Evolutionary conservation across 345 rosid species (phyloP).

Genomic region (Aurinia saxatilis): DNA sequence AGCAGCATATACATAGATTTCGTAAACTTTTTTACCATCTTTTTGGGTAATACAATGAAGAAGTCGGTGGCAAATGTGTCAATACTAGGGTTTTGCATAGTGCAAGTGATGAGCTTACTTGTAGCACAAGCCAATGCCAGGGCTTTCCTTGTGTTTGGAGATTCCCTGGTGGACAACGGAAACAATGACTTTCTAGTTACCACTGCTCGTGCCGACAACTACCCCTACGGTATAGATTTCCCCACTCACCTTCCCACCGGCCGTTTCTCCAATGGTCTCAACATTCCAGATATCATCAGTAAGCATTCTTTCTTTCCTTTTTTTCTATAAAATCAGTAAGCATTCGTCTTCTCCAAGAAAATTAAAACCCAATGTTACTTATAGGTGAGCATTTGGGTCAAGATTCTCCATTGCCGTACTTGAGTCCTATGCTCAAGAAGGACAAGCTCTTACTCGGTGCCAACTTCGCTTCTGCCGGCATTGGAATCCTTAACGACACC

Average conservation of each 20-base stretch:
- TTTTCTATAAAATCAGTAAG: slow-evolving; percentile 43
- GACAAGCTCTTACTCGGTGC: slow-evolving; percentile 67
- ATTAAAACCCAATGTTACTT: neutral
- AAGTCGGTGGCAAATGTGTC: slow-evolving; percentile 2
- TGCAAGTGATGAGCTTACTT: slow-evolving; percentile 15
- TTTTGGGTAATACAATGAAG: slow-evolving; percentile 1
- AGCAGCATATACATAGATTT: neutral
- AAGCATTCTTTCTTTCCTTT: neutral
- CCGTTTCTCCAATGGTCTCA: slow-evolving; percentile 83
- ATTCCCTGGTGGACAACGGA: slow-evolving; percentile 73
- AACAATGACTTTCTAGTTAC: slow-evolving; percentile 68
- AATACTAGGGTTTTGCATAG: slow-evolving; percentile 12
- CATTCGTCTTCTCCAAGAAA: neutral
- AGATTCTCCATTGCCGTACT: slow-evolving; percentile 64
- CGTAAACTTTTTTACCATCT: neutral
- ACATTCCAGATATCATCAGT: slow-evolving; percentile 89
- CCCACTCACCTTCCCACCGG: slow-evolving; percentile 68
- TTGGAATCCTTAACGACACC: slow-evolving; percentile 88
- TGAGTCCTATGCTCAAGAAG: slow-evolving; percentile 59
- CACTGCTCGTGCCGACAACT: slow-evolving; percentile 70
- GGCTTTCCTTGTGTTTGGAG: slow-evolving; percentile 62
- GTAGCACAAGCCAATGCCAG: slow-evolving; percentile 34
- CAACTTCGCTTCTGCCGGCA: slow-evolving; percentile 94
- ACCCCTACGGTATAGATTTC: slow-evolving; percentile 80
- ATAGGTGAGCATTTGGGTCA: slow-evolving; percentile 67